Evolutionary conservation across 768 basidiomycete species (phyloP), one percentile per base, ranked within the genome.

Genomic region (Phlebiopsis gigantea): DNA sequence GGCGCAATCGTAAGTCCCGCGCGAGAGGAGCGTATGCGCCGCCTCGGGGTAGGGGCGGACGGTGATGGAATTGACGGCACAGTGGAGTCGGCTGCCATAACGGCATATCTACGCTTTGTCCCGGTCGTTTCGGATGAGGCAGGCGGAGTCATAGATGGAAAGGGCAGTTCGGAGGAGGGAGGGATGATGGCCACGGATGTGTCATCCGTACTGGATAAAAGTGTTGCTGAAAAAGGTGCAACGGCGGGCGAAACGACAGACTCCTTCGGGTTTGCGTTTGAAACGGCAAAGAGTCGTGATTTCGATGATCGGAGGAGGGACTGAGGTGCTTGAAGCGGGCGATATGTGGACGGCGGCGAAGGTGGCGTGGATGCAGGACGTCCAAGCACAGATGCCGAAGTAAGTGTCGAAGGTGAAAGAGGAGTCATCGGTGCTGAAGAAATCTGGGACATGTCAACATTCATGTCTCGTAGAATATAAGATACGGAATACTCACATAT

Each of bases 41-140:
- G 73, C 55, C 82, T 74, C 19, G 76, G 9, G 42, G 42, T 63
- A 55, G 55, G 65, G 31, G 71, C 71, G 17, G 74, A 66, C 14
- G 76, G 69, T 4, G 79, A 69, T 1, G 76, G 62, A 34, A 56
- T 49, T 7, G 61, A 61, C 2, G 78, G 63, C 15, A 30, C 31
- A 4, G 75, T 63, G 0, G 84, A 73, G 61, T 89, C 87, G 2
- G 87, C 77, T 77, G 85, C 81, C 84, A 90, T 88, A 64, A 87
- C 78, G 0, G 87, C 85, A 62, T 91, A 87, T 30, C 89, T 79
- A 7, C 90, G 82, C 69, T 91, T 91, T 1, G 81, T 75, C 29
- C 86, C 87, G 0, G 80, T 76, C 4, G 79, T 69, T 39, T 83
- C 66, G 28, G 76, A 71, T 28, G 72, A 68, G 53, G 43, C 54